These are phyloP conservation scores for Candida saitoana DNA, from an alignment of 805 yeast genomes.

Conservation along the genomic window DNA sequence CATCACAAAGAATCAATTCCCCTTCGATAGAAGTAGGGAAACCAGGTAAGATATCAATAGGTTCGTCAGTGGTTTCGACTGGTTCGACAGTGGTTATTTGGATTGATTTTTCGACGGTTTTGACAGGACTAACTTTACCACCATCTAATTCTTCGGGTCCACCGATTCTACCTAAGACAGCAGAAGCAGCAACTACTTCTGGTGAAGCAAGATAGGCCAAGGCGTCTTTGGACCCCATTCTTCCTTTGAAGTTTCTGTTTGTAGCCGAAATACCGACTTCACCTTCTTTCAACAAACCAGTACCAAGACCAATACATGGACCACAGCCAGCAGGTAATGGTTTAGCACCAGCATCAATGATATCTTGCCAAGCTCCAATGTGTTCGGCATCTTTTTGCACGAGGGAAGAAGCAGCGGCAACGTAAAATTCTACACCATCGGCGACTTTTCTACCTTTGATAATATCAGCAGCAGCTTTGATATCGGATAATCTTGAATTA, in stretches of 20 bases:
- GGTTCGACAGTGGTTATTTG: constrained; percentile 28
- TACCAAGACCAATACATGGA: constrained; percentile 96
- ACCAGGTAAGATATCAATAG: constrained; percentile 78
- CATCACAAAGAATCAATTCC: constrained; percentile 91
- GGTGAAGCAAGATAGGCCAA: constrained; percentile 95
- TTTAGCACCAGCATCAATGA: constrained; percentile 88
- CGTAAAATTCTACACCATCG: constrained; percentile 87
- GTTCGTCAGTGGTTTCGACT: constrained; percentile 25
- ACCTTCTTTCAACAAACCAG: constrained; percentile 90
- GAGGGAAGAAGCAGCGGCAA: constrained; percentile 94
- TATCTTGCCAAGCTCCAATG: constrained; percentile 86
- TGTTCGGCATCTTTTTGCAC: constrained; percentile 92
- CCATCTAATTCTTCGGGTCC: constrained; percentile 85
- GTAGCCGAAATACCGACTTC: constrained; percentile 99
- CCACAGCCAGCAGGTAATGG: constrained; percentile 99
- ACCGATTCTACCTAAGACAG: constrained; percentile 90
- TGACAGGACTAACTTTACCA: constrained; percentile 32
- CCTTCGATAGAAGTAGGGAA: constrained; percentile 89
- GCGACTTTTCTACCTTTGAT: constrained; percentile 80
- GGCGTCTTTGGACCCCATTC: constrained; percentile 98
- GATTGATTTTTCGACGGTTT: constrained; percentile 46
- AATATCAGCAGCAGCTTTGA: constrained; percentile 90
- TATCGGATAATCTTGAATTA: constrained; percentile 87
- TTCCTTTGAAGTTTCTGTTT: constrained; percentile 96
- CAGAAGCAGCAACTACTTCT: constrained; percentile 97